Percentiles rank a stretch among this genome's conserved stretches.
Conservation (phyloP, 2,329 filamentous ascomycete species). For the Bretziella fagacearum region DNA sequence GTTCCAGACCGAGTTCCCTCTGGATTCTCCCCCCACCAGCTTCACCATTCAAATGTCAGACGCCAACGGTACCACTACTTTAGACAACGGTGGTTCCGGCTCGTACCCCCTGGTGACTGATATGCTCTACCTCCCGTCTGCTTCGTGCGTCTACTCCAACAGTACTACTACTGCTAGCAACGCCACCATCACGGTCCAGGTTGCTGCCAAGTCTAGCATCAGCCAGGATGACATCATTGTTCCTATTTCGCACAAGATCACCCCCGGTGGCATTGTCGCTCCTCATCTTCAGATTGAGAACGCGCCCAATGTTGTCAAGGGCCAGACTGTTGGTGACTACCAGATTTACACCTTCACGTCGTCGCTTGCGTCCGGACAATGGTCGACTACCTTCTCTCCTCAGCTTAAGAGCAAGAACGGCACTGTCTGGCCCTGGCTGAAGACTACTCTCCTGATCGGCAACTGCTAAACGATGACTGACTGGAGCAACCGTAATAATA, state of each 20-base stretch:
- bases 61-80: conserved; percentile 17
- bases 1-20: conserved; percentile 18
- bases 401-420: conserved; percentile 2
- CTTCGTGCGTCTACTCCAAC: conserved; percentile 18
- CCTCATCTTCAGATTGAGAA: conserved; percentile 4
- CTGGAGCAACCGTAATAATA: too few relatives aligned
- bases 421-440: neutral
- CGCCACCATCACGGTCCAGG: neutral
- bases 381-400: conserved; percentile 8
- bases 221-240: conserved; percentile 4
- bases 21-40: conserved; percentile 19
- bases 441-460: neutral
- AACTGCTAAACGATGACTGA: neutral
- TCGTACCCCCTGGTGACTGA: conserved; percentile 20
- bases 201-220: conserved; percentile 6
- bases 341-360: conserved; percentile 8
- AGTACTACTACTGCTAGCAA: neutral
- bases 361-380: neutral
- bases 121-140: conserved; percentile 18
- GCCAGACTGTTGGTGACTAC: conserved; percentile 3
- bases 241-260: conserved; percentile 4
- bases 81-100: conserved; percentile 18
- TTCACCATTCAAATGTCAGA: conserved; percentile 20
- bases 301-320: neutral
- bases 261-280: neutral